These are phyloP conservation scores for Pistacia atlantica DNA, from an alignment of 345 rosid genomes.

Conservation along the genomic window DNA sequence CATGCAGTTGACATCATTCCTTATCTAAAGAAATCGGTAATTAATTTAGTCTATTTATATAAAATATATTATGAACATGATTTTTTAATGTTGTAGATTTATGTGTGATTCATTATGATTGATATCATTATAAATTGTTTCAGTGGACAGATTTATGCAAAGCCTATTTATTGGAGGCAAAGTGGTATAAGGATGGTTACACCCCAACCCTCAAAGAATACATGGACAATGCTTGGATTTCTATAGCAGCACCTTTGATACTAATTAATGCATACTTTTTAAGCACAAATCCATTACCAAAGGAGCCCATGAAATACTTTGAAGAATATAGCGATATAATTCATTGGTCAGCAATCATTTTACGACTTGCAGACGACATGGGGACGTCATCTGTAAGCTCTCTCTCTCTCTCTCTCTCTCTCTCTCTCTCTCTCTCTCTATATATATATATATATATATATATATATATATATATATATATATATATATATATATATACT, in stretches of 20 bases:
- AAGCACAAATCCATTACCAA: constrained; percentile 1
- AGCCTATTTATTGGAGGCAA: constrained; percentile 21
- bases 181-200: too few species aligned
- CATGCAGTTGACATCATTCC: constrained; percentile 34
- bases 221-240: constrained; percentile 29
- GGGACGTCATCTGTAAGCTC: constrained; percentile 36
- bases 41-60: not conserved
- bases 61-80: too few species aligned
- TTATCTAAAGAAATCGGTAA: constrained; percentile 33
- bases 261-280: constrained; percentile 27
- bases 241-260: constrained; percentile 27
- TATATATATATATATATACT: too few species aligned
- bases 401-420: too few species aligned
- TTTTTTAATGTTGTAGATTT: too few species aligned
- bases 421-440: too few species aligned
- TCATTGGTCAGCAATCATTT: constrained; percentile 30
- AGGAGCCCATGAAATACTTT: too few species aligned
- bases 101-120: too few species aligned
- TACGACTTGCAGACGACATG: constrained; percentile 43
- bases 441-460: too few species aligned
- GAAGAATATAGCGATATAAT: not conserved
- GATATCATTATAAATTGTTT: not conserved
- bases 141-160: constrained; percentile 46
- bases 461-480: too few species aligned
- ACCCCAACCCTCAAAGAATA: too few species aligned